phyloP scores from a whole-genome alignment of 257 asterid genomes.

The Nemophila menziesii region DNA sequence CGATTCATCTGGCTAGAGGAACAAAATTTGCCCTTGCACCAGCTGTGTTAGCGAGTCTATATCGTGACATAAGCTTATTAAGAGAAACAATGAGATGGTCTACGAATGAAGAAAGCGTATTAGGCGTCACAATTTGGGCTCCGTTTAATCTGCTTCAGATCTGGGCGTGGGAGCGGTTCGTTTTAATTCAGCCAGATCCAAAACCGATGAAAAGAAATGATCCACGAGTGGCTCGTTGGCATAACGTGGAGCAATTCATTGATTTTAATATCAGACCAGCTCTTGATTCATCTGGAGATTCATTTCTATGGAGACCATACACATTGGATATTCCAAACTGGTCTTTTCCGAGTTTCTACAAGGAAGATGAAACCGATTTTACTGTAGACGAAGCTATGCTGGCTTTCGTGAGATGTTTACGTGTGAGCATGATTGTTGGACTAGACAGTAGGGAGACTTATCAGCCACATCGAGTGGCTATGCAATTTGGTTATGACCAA shows the following conservation, averaged over 20 bases:
- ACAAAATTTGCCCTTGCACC: conserved; percentile 31
- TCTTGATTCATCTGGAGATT: conserved; percentile 18
- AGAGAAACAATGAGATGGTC: conserved; percentile 16
- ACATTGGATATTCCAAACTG: conserved; percentile 17
- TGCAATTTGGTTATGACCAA: conserved; percentile 34
- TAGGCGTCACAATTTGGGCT: conserved; percentile 16
- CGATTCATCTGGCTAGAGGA: conserved; percentile 27
- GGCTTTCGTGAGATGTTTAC: conserved; percentile 20
- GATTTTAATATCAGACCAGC: conserved; percentile 19
- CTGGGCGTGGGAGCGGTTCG: conserved; percentile 43
- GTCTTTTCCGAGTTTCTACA: conserved; percentile 18
- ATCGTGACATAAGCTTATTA: conserved; percentile 26
- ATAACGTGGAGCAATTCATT: conserved; percentile 1
- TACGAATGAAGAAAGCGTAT: neutral
- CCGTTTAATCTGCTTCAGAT: conserved; percentile 28
- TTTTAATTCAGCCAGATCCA: conserved; percentile 16
- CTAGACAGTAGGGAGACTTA: conserved; percentile 26
- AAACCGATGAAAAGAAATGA: conserved; percentile 11
- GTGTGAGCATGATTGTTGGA: conserved; percentile 20
- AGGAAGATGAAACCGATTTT: conserved; percentile 8
- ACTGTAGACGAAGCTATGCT: conserved; percentile 12
- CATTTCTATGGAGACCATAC: conserved; percentile 29
- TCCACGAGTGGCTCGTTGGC: conserved; percentile 25
- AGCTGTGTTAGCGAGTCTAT: conserved; percentile 25
- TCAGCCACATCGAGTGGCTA: conserved; percentile 27